Conservation (phyloP, 2,329 filamentous ascomycete species). For the Capronia epimyces region DNA sequence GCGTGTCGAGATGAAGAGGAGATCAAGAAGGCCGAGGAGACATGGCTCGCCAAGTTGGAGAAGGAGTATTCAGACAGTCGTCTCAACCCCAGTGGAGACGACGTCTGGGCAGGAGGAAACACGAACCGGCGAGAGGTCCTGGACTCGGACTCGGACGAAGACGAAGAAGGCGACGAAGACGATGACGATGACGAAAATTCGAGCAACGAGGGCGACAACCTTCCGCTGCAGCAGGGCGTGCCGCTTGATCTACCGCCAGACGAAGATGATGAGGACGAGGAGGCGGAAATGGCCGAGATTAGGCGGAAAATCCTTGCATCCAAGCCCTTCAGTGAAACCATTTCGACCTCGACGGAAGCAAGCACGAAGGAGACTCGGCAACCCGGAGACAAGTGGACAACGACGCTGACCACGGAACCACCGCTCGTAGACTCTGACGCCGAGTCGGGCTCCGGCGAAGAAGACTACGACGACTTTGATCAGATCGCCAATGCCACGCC, state of each 20-base stretch:
- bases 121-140: slow-evolving; percentile 56
- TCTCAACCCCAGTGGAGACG: slow-evolving; percentile 51
- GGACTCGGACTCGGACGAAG: slow-evolving; percentile 30
- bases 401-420: neutral
- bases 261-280: slow-evolving; percentile 73
- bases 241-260: slow-evolving; percentile 66
- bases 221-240: slow-evolving; percentile 44
- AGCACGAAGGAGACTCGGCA: slow-evolving; percentile 47
- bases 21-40: slow-evolving; percentile 76
- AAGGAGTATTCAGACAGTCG: slow-evolving; percentile 79
- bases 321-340: slow-evolving; percentile 69
- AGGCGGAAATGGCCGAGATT: slow-evolving; percentile 89
- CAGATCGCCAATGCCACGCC: slow-evolving; percentile 88
- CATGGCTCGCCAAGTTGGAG: slow-evolving; percentile 86
- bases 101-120: slow-evolving; percentile 89
- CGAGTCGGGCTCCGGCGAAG: slow-evolving; percentile 64
- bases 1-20: slow-evolving; percentile 74
- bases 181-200: slow-evolving; percentile 44
- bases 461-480: slow-evolving; percentile 69
- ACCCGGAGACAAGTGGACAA: slow-evolving; percentile 45
- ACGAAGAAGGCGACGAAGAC: slow-evolving; percentile 40
- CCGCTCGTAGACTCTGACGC: slow-evolving; percentile 56
- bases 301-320: slow-evolving; percentile 84
- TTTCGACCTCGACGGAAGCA: slow-evolving; percentile 18
- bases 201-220: slow-evolving; percentile 43